A percentile compares a stretch with the other conserved stretches of the same genome.
phyloP scores from a whole-genome alignment of 2,329 filamentous ascomycete genomes.

The Chrysoporthe puriensis region DNA sequence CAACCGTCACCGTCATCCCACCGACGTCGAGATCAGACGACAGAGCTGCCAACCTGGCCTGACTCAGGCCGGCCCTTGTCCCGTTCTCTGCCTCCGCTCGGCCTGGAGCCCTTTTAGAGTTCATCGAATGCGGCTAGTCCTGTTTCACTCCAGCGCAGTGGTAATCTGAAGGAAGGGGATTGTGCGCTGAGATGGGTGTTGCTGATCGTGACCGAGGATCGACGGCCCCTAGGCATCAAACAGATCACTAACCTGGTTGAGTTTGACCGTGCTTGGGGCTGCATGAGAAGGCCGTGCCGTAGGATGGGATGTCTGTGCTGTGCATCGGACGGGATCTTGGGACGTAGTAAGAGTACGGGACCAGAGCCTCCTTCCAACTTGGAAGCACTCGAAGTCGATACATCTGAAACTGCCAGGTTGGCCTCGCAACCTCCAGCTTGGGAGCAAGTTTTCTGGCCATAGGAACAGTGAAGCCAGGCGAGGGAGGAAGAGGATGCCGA shows the following conservation, averaged over 20 bases:
- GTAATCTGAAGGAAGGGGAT: neutral
- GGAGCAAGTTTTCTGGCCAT: neutral
- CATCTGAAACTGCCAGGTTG: neutral
- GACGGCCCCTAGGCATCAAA: neutral
- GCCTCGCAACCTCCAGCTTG: neutral
- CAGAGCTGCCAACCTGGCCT: neutral
- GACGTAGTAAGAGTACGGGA: neutral
- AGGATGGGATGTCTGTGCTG: neutral
- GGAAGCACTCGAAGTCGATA: neutral
- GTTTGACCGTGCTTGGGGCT: neutral
- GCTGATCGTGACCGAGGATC: neutral
- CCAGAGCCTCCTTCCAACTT: neutral
- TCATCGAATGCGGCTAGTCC: constrained; percentile 13
- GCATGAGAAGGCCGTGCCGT: neutral
- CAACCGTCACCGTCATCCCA: neutral
- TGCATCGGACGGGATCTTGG: neutral
- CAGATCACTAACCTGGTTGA: neutral
- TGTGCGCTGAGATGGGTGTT: neutral
- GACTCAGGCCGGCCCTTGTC: neutral
- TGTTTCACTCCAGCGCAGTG: neutral
- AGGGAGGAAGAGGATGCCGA: neutral
- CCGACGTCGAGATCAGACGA: constrained; percentile 5
- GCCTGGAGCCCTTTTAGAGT: constrained; percentile 14
- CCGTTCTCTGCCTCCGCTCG: neutral
- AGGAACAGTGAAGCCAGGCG: neutral